phyloP scores from a whole-genome alignment of 192 early-diverging fungal genomes.

The Umbelopsis sp. region DNA sequence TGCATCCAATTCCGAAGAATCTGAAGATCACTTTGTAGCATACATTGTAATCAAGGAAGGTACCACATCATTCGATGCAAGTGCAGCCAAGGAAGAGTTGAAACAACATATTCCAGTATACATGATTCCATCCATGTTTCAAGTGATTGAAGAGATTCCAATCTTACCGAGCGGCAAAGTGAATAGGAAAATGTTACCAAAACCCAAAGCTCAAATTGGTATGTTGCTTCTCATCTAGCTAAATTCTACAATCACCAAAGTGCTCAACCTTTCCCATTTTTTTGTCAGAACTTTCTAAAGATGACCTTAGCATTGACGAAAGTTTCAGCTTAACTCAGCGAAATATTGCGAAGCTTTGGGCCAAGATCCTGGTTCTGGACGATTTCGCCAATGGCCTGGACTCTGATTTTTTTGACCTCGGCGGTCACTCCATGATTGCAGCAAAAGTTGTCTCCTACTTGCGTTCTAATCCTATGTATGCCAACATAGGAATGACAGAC shows the following conservation, averaged over 20 bases:
- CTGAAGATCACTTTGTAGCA: neutral
- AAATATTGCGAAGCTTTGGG: neutral
- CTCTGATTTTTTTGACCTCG: neutral
- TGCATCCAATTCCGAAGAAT: neutral
- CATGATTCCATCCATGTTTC: conserved; percentile 57
- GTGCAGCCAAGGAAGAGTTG: conserved; percentile 49
- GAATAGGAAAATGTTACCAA: conserved; percentile 20
- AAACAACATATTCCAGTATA: conserved; percentile 61
- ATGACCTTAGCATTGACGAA: neutral
- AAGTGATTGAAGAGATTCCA: conserved; percentile 28
- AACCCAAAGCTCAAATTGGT: neutral
- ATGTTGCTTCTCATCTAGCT: neutral
- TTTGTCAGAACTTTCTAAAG: neutral
- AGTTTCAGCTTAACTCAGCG: neutral
- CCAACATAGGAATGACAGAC: neutral
- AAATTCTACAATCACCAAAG: neutral
- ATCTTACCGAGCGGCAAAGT: conserved; percentile 35
- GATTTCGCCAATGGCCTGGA: neutral
- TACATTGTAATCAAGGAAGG: neutral
- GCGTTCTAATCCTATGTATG: neutral
- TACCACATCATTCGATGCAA: neutral
- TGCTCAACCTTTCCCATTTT: neutral
- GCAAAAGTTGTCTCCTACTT: neutral
- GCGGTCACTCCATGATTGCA: neutral
- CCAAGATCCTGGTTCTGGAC: neutral